Base-by-base conservation (phyloP, 2,329 filamentous ascomycete species). In the Colletotrichum eremochloae region DNA sequence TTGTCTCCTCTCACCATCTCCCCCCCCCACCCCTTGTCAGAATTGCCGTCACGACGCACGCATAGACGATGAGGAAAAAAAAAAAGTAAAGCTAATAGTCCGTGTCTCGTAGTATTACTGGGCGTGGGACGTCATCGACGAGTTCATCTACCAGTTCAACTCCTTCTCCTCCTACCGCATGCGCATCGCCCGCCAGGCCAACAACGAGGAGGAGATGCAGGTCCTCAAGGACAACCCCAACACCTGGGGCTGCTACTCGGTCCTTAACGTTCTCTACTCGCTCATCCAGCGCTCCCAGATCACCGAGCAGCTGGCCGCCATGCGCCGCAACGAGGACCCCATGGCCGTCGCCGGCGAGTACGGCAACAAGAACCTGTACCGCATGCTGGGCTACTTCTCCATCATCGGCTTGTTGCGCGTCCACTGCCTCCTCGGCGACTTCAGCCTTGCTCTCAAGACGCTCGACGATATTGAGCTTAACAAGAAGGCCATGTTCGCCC, bases 71-170 rank as follows among this genome's bases (percentile, higher is more conserved):
- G 12, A 53, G 8, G 8, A 48, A 12, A 24, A 24, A n/a, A 24
- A 48, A 48, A 48, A n/a, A 73, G 1, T 52, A 11, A 15, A 31
- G 71, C 67, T 73, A 71, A 73, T 57, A 18, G n/a, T 33, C n/a
- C 24, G 6, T 42, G 11, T 46, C 29, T 18, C 60, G 56, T 82
- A 98, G 94, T 97, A 97, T 86, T 98, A 96, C 87, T 99, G 96
- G 96, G 96, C 96, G 53, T 99, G 96, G 96, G 96, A 99, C 83
- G 96, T 98, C 77, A 98, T 99, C 85, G 96, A 99, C 84, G 96
- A 99, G 85, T 99, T 99, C 87, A 98, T 99, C 86, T 99, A 99
- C 88, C 96, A 99, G 84, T 99, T 99, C 89, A 98, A 99, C 89
- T 97, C 95, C 72, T 99, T 99, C 89, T 98, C 95, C 83, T 94